phyloP scores from a whole-genome alignment of 2,329 filamentous ascomycete species.

The Tolypocladium album region DNA sequence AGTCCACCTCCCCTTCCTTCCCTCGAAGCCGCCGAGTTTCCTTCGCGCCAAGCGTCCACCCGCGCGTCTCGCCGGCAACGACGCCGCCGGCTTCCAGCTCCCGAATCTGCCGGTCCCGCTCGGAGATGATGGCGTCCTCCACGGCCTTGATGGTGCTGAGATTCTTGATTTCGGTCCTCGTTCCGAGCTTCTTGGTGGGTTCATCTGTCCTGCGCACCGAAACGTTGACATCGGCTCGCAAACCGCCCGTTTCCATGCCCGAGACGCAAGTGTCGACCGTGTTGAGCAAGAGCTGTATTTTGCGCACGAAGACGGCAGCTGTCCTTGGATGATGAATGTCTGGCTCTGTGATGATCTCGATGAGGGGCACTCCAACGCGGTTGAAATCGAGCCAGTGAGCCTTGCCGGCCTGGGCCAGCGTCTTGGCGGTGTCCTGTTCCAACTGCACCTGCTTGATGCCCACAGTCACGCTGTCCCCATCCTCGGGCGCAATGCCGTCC shows the following conservation, averaged over 20 bases:
- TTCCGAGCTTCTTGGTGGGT: slow-evolving; percentile 47
- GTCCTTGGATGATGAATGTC: slow-evolving; percentile 80
- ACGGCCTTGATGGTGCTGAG: slow-evolving; percentile 89
- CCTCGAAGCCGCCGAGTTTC: slow-evolving; percentile 74
- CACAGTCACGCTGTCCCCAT: slow-evolving; percentile 59
- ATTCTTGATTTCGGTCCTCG: slow-evolving; percentile 95
- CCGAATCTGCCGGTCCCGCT: slow-evolving; percentile 77
- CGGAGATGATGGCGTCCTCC: slow-evolving; percentile 86
- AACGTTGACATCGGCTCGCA: slow-evolving; percentile 92
- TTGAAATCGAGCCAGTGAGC: slow-evolving; percentile 86
- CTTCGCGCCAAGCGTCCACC: slow-evolving; percentile 78
- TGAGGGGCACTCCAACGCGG: slow-evolving; percentile 77
- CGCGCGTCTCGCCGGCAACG: slow-evolving; percentile 78
- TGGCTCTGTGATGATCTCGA: slow-evolving; percentile 91
- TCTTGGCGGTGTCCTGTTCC: slow-evolving; percentile 97
- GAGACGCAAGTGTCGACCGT: slow-evolving; percentile 76
- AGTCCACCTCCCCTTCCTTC: slow-evolving; percentile 96
- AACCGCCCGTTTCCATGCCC: slow-evolving; percentile 86
- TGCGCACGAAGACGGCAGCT: slow-evolving; percentile 79
- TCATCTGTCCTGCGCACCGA: slow-evolving; percentile 59
- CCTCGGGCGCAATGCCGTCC: slow-evolving; percentile 69
- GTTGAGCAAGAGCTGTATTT: slow-evolving; percentile 72
- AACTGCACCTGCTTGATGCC: slow-evolving; percentile 92
- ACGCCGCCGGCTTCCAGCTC: slow-evolving; percentile 65
- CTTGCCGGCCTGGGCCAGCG: slow-evolving; percentile 62